phyloP scores from a whole-genome alignment of 2,329 filamentous ascomycete genomes.

The Trichophyton simii region DNA sequence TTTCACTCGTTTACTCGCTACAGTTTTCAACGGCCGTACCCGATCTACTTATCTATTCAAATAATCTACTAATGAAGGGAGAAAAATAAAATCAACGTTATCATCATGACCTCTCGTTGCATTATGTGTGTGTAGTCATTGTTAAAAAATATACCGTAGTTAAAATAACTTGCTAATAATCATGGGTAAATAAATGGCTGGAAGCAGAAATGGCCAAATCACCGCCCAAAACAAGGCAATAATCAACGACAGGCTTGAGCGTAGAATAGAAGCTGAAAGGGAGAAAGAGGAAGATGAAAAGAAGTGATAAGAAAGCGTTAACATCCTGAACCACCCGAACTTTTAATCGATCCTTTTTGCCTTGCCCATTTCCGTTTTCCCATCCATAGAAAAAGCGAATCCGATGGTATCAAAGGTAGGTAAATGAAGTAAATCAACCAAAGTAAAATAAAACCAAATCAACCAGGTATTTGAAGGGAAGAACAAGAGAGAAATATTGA shows the following conservation, averaged over 20 bases:
- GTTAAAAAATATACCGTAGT: no score
- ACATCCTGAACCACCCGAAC: background rate
- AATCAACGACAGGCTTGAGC: no score
- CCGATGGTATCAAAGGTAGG: no score
- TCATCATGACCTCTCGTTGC: background rate
- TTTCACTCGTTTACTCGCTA: background rate
- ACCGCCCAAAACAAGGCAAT: background rate
- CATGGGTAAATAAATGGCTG: no score
- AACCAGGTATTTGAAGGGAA: background rate
- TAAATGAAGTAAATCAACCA: no score
- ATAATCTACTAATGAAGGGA: background rate
- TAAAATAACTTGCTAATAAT: no score
- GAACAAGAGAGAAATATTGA: background rate
- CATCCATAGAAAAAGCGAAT: background rate
- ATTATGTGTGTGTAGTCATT: background rate
- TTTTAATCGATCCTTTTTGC: background rate
- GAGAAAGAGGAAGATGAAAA: background rate
- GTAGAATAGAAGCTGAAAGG: background rate
- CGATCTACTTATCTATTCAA: background rate
- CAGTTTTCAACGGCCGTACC: background rate
- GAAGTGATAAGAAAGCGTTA: background rate
- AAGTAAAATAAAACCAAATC: no score
- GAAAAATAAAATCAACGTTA: background rate
- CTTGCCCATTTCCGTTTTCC: background rate
- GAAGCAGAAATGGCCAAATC: background rate